Percentiles rank a stretch among this genome's conserved stretches.
Conservation (phyloP, 176 grass and related monocot genomes). For the Juncus inflexus region DNA sequence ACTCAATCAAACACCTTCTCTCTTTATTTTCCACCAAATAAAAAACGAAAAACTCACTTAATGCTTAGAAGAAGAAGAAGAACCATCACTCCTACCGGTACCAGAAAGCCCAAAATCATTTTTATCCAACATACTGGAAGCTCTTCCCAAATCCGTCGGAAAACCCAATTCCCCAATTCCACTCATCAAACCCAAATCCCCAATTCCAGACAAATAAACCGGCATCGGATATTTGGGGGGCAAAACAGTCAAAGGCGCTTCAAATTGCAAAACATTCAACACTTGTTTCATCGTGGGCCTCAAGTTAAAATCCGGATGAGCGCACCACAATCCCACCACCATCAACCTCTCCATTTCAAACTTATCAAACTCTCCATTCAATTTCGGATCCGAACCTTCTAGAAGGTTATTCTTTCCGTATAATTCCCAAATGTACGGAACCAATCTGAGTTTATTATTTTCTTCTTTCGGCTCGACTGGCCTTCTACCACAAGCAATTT, state of each 20-base stretch:
- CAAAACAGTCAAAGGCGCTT: slow-evolving; percentile 55
- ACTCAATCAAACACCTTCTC: too few relatives aligned
- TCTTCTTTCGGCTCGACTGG: slow-evolving; percentile 40
- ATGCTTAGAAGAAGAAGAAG: too few relatives aligned
- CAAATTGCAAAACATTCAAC: slow-evolving; percentile 47
- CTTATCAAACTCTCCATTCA: slow-evolving; percentile 39
- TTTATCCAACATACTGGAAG: background rate
- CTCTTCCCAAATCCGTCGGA: slow-evolving; percentile 1
- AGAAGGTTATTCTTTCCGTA: slow-evolving; percentile 50
- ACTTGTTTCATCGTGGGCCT: slow-evolving; percentile 61
- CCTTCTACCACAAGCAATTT: slow-evolving; percentile 60
- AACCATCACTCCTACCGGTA: slow-evolving; percentile 13
- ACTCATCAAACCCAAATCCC: slow-evolving; percentile 13
- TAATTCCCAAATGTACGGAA: slow-evolving; percentile 69
- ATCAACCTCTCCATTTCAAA: slow-evolving; percentile 64
- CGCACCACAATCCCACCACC: slow-evolving; percentile 73
- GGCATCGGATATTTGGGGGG: slow-evolving; percentile 54
- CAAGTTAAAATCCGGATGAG: slow-evolving; percentile 58
- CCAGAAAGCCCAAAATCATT: slow-evolving; percentile 1
- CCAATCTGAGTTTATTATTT: slow-evolving; percentile 38
- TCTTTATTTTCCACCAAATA: too few relatives aligned
- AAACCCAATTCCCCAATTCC: slow-evolving; percentile 23
- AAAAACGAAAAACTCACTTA: too few relatives aligned
- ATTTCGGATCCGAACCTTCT: slow-evolving; percentile 55
- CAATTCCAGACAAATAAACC: slow-evolving; percentile 38